Percentiles rank a stretch among this genome's conserved stretches.
Evolutionary conservation across 768 basidiomycete genomes (phyloP).

Genomic region (Termitomyces sp.): DNA sequence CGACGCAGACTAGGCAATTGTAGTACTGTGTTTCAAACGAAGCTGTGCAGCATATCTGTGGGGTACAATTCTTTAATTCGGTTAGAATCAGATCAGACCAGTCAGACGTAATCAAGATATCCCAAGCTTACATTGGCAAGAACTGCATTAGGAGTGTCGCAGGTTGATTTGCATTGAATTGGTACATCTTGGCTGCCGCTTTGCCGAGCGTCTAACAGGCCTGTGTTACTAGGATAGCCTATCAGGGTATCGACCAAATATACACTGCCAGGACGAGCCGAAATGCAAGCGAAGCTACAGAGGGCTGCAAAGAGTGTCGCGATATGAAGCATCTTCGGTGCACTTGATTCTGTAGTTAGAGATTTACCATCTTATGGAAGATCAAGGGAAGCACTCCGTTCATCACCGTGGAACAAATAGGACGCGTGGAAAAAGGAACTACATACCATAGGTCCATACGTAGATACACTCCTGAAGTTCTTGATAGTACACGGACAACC

Average conservation of each 20-base stretch:
- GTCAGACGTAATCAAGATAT: neutral
- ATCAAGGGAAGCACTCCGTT: neutral
- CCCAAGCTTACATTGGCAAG: constrained; percentile 14
- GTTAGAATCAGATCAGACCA: neutral
- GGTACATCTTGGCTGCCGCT: constrained; percentile 18
- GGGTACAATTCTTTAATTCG: constrained; percentile 21
- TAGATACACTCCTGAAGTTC: neutral
- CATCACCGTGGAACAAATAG: neutral
- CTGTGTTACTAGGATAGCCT: neutral
- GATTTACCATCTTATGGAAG: neutral
- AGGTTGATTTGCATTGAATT: constrained; percentile 25
- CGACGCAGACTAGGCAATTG: constrained; percentile 37
- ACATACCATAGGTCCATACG: neutral
- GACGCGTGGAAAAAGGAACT: neutral
- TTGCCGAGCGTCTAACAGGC: constrained; percentile 17
- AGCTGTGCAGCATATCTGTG: constrained; percentile 31
- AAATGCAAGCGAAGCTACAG: neutral
- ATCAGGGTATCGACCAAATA: neutral
- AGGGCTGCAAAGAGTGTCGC: neutral
- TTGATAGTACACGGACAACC: neutral
- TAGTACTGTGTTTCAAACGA: constrained; percentile 35
- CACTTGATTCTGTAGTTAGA: neutral
- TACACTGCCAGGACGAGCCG: neutral
- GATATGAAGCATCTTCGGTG: neutral
- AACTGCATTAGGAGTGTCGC: constrained; percentile 22